Conservation (phyloP, 441 rosid genomes). For the Pelargonium hybrid region DNA sequence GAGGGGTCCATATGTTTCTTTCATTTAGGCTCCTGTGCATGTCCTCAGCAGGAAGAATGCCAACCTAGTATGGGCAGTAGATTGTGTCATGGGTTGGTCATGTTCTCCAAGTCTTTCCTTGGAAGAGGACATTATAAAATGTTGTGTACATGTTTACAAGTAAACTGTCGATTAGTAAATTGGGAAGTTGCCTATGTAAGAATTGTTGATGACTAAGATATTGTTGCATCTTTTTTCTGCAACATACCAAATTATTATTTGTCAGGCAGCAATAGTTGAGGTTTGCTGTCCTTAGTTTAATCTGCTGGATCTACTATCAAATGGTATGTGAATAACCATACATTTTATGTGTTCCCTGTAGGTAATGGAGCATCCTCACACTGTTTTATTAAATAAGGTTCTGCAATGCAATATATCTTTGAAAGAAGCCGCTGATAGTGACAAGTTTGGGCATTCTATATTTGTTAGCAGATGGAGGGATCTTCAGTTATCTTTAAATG, state of each 20-base stretch:
- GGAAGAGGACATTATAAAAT: neutral
- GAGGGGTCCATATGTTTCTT: neutral
- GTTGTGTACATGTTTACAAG: neutral
- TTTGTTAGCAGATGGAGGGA: constrained; percentile 59
- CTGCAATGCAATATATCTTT: constrained; percentile 53
- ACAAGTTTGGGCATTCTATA: constrained; percentile 30
- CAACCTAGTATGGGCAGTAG: neutral
- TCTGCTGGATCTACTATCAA: neutral
- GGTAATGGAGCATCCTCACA: constrained; percentile 96
- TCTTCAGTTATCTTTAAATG: constrained; percentile 76
- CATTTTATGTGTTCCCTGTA: constrained; percentile 23
- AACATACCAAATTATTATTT: neutral
- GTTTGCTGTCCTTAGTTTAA: neutral
- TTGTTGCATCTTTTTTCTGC: neutral
- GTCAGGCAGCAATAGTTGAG: neutral
- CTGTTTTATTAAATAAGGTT: constrained; percentile 63
- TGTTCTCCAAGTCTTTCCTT: neutral
- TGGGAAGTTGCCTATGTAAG: neutral
- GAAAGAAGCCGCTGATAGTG: constrained; percentile 46
- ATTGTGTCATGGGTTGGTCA: neutral
- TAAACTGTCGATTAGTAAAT: neutral
- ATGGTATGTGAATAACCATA: neutral
- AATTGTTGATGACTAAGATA: neutral
- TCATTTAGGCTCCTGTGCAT: neutral
- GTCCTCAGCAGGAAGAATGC: neutral